Evolutionary conservation across 768 basidiomycete species (phyloP).

Genomic region (Lyophyllum semitale): DNA sequence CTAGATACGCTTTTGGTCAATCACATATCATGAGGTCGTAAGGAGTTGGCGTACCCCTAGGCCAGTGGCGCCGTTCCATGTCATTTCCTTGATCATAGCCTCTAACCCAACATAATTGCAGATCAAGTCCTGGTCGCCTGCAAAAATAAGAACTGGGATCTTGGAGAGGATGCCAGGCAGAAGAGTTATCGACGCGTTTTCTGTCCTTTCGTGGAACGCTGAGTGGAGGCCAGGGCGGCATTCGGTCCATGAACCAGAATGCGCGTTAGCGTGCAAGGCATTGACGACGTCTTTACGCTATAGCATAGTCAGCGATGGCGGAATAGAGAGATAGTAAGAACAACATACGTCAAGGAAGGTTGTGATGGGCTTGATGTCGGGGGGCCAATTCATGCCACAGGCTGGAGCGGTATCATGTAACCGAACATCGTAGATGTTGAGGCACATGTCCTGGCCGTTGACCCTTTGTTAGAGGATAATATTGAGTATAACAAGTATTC

Average conservation of each 20-base stretch:
- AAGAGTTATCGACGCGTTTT: constrained; percentile 72
- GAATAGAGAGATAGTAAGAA: neutral
- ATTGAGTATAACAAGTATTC: neutral
- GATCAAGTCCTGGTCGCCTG: constrained; percentile 94
- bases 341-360: constrained; percentile 76
- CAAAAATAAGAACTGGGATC: constrained; percentile 89
- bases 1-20: constrained; percentile 32
- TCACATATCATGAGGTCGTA: neutral
- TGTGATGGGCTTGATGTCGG: constrained; percentile 75
- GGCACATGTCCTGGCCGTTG: constrained; percentile 71
- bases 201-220: constrained; percentile 55
- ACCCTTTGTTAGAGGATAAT: constrained; percentile 42
- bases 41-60: constrained; percentile 65
- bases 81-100: constrained; percentile 76
- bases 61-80: constrained; percentile 85
- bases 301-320: constrained; percentile 7
- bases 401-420: constrained; percentile 82
- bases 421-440: constrained; percentile 95
- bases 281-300: constrained; percentile 80
- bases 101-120: constrained; percentile 96
- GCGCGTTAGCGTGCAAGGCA: constrained; percentile 80
- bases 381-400: constrained; percentile 99
- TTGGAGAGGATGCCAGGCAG: constrained; percentile 77
- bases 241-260: constrained; percentile 85
- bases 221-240: constrained; percentile 69